phyloP scores from a whole-genome alignment of 371 early-diverging fungal species.

The Mortierella sp. region DNA sequence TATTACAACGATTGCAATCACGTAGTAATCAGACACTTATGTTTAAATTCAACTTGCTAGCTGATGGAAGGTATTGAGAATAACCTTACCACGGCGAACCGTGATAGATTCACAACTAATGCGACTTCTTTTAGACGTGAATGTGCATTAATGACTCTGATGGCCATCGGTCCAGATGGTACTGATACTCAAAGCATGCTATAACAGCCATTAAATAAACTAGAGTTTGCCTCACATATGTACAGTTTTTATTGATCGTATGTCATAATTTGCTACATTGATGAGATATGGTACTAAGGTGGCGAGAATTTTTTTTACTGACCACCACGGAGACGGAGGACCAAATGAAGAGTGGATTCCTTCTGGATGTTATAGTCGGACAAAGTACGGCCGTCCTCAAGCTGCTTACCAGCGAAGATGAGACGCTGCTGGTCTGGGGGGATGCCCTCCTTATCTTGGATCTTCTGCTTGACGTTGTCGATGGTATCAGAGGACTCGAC shows the following conservation, averaged over 20 bases:
- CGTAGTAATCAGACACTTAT: too few relatives aligned
- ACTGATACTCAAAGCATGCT: not conserved
- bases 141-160: slow-evolving; percentile 45
- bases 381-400: slow-evolving; percentile 85
- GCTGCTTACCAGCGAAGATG: slow-evolving; percentile 88
- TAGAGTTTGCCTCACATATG: not conserved
- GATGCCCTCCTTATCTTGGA: slow-evolving; percentile 98
- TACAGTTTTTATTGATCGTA: slow-evolving; percentile 3
- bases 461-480: slow-evolving; percentile 97
- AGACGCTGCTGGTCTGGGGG: slow-evolving; percentile 90
- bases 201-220: not conserved
- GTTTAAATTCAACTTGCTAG: slow-evolving; percentile 16
- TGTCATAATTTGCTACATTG: not conserved
- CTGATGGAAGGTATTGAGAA: slow-evolving; percentile 79
- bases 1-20: too few relatives aligned
- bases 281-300: not conserved
- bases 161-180: slow-evolving; percentile 14
- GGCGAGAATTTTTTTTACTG: slow-evolving; percentile 18
- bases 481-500: slow-evolving; percentile 98
- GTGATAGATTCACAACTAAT: slow-evolving; percentile 87
- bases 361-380: slow-evolving; percentile 87
- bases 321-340: slow-evolving; percentile 79
- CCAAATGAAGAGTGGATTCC: slow-evolving; percentile 83
- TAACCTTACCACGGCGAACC: slow-evolving; percentile 73
- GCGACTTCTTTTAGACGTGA: slow-evolving; percentile 77